Conservation (phyloP, 352 stramenopile genomes). For the Phytophthora palmivora region DNA sequence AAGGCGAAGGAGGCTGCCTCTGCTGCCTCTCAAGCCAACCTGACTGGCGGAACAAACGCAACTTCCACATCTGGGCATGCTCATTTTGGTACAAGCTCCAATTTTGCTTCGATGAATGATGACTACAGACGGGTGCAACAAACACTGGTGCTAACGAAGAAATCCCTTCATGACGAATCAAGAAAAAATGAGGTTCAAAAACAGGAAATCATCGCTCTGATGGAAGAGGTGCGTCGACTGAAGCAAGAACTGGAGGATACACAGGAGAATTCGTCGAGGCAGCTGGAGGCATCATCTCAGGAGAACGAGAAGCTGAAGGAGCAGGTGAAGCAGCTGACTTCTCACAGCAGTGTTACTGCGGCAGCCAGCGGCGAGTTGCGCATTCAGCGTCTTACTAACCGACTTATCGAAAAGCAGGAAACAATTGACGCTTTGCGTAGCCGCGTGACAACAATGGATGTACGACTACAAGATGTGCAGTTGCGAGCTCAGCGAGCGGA, state of each 20-base stretch:
- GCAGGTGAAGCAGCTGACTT: constrained; percentile 45
- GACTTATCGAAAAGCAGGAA: constrained; percentile 86
- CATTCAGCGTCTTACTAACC: constrained; percentile 83
- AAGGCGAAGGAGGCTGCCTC: constrained; percentile 45
- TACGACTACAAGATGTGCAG: constrained; percentile 69
- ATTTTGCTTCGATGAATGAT: constrained; percentile 48
- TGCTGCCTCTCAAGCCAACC: constrained; percentile 11
- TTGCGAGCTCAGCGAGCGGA: constrained; percentile 53
- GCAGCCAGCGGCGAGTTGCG: constrained; percentile 55
- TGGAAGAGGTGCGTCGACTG: constrained; percentile 57
- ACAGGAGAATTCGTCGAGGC: constrained; percentile 45
- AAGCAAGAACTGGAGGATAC: constrained; percentile 48
- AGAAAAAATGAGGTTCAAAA: constrained; percentile 71
- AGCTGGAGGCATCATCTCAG: constrained; percentile 45
- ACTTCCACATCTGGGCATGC: constrained; percentile 1
- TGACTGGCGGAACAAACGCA: not conserved
- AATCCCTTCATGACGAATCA: constrained; percentile 74
- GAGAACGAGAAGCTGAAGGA: constrained; percentile 61
- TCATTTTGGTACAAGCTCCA: constrained; percentile 22
- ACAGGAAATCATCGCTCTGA: constrained; percentile 67
- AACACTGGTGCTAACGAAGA: constrained; percentile 74
- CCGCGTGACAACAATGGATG: constrained; percentile 73
- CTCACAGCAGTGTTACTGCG: constrained; percentile 24
- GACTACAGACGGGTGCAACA: constrained; percentile 73
- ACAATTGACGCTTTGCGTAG: constrained; percentile 72